Percentiles rank a stretch among this genome's conserved stretches.
Conservation (phyloP, 23 red algal species). For the Pyropia yezoensis region DNA sequence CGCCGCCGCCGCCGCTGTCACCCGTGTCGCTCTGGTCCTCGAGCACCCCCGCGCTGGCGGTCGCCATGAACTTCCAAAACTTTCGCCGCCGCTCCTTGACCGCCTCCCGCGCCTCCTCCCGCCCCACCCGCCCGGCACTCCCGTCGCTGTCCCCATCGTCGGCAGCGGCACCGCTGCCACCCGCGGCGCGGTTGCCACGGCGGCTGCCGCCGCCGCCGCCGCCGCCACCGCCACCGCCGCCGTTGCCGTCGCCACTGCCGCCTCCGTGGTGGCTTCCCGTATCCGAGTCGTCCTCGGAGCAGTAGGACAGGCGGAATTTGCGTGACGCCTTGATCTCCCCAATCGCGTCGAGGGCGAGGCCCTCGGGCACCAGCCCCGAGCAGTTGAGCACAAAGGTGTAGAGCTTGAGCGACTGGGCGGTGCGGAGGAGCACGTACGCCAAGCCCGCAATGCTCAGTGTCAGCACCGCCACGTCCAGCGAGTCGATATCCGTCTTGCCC, state of each 20-base stretch:
- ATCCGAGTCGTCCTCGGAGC: background rate
- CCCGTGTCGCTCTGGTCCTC: too few relatives aligned
- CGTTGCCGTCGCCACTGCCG: too few relatives aligned
- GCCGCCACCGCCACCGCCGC: too few relatives aligned
- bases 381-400: constrained; percentile 6
- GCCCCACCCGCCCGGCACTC: too few relatives aligned
- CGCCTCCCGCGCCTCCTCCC: background rate
- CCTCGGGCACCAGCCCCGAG: background rate
- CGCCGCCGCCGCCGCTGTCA: too few relatives aligned
- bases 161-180: background rate
- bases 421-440: constrained; percentile 2
- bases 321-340: background rate
- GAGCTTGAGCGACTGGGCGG: background rate
- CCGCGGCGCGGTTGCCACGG: background rate
- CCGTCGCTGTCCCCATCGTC: background rate
- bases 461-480: background rate
- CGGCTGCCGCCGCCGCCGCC: too few relatives aligned
- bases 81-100: background rate
- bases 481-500: background rate
- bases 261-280: background rate
- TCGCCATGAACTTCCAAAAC: background rate
- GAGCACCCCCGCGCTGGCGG: background rate
- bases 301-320: too few relatives aligned
- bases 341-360: background rate
- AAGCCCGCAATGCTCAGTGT: background rate